These are phyloP conservation scores for Astragalus glycyphyllos DNA, from an alignment of 306 rosid genomes.

Conservation along the genomic window DNA sequence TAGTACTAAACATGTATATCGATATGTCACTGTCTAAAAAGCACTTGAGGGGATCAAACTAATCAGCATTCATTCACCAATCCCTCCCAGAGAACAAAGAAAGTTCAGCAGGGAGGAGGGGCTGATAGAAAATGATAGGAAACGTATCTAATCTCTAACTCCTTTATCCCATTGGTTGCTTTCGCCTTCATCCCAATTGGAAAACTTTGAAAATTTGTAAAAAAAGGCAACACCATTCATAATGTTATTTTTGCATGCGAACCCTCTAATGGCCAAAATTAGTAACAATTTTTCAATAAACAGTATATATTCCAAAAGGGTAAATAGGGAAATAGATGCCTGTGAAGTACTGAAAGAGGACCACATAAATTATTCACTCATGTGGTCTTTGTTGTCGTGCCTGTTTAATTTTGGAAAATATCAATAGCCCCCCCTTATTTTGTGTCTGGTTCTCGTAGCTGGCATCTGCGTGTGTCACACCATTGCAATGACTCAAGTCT, in stretches of 20 bases:
- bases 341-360: conserved; percentile 32
- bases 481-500: not conserved
- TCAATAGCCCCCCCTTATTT: not conserved
- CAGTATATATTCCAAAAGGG: not conserved
- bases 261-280: not conserved
- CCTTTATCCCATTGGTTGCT: conserved; percentile 18
- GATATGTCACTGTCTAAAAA: conserved; percentile 13
- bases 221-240: conserved; percentile 21
- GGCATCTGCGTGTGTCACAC: conserved; percentile 7
- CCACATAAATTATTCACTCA: conserved; percentile 27
- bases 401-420: conserved; percentile 31
- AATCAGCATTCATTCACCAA: conserved; percentile 23
- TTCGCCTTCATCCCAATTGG: conserved; percentile 28
- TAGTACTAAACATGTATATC: conserved; percentile 21
- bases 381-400: not conserved
- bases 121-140: conserved; percentile 35
- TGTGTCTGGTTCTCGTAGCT: conserved; percentile 3
- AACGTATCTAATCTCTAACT: conserved; percentile 34
- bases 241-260: conserved; percentile 1
- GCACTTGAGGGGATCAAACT: conserved; percentile 19
- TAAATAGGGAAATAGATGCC: conserved; percentile 28
- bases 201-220: conserved; percentile 29
- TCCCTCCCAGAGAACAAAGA: conserved; percentile 1
- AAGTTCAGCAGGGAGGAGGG: conserved; percentile 25
- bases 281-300: not conserved